Conservation (phyloP, 2,329 filamentous ascomycete genomes). For the Microcyclospora tardicrescens region DNA sequence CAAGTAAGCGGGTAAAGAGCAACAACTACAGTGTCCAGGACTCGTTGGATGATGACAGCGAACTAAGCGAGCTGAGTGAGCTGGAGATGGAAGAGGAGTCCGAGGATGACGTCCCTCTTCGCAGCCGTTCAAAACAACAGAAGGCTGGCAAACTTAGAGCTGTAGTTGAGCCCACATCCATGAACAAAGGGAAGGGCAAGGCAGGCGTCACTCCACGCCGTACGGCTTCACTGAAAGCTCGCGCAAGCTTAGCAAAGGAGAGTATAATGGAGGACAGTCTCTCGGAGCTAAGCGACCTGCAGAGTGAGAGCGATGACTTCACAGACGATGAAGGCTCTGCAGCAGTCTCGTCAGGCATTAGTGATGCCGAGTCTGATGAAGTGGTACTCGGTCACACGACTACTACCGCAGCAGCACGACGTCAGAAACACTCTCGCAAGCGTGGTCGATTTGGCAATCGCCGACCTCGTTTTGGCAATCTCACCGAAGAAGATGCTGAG, state of each 20-base stretch:
- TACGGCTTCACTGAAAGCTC: background rate
- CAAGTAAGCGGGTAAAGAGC: conserved; percentile 18
- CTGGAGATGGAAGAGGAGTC: conserved; percentile 10
- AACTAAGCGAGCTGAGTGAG: conserved; percentile 23
- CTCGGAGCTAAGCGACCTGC: conserved; percentile 2
- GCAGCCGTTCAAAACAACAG: background rate
- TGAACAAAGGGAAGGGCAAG: too few relatives aligned
- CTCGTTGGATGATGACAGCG: conserved; percentile 17
- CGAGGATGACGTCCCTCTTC: background rate
- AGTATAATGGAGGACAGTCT: conserved; percentile 21
- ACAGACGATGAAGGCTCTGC: conserved; percentile 21
- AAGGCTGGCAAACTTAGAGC: background rate
- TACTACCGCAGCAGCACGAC: conserved; percentile 3
- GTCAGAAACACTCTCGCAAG: conserved; percentile 2
- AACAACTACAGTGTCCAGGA: conserved; percentile 11
- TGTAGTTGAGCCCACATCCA: too few relatives aligned
- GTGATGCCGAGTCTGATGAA: conserved; percentile 22
- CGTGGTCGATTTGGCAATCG: conserved; percentile 3
- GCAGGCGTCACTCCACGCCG: background rate
- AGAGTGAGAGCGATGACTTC: conserved; percentile 9
- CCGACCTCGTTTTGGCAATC: conserved; percentile 13
- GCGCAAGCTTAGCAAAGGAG: background rate
- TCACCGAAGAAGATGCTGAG: conserved; percentile 9
- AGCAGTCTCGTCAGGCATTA: conserved; percentile 14
- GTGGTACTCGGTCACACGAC: conserved; percentile 7